Evolutionary conservation across 2,329 filamentous ascomycete species (phyloP).

Genomic region (Bipolaris victoriae): DNA sequence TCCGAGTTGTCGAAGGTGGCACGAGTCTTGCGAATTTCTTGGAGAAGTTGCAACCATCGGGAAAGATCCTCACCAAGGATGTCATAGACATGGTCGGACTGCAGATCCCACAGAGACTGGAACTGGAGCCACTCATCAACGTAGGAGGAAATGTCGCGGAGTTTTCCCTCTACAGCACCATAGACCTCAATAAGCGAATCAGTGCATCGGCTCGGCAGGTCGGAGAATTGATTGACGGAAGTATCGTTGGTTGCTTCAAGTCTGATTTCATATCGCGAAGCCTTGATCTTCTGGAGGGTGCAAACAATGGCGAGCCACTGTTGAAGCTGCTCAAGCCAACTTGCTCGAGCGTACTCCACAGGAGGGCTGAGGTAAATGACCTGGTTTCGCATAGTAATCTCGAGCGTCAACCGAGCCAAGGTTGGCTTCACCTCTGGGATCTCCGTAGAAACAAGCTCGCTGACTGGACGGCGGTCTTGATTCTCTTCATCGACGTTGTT

Average conservation of each 20-base stretch:
- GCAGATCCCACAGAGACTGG: conserved; percentile 96
- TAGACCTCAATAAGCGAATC: conserved; percentile 81
- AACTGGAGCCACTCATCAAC: conserved; percentile 99
- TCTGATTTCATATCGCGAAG: conserved; percentile 91
- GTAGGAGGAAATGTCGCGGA: conserved; percentile 79
- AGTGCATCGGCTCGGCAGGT: conserved; percentile 83
- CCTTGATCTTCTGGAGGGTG: conserved; percentile 91
- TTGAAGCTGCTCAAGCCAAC: conserved; percentile 91
- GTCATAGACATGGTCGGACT: conserved; percentile 94
- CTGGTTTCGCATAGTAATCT: conserved; percentile 97
- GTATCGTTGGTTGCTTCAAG: conserved; percentile 67
- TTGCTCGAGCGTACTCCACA: conserved; percentile 86
- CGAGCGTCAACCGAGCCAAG: conserved; percentile 78
- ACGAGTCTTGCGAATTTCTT: conserved; percentile 93
- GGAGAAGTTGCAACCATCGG: conserved; percentile 92
- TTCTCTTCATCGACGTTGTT: conserved; percentile 54
- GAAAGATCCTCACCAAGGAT: conserved; percentile 88
- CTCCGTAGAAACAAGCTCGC: conserved; percentile 54
- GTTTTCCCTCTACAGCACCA: conserved; percentile 78
- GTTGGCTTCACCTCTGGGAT: conserved; percentile 57
- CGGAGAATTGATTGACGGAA: conserved; percentile 73
- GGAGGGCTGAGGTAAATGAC: conserved; percentile 96
- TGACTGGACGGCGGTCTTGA: conserved; percentile 33
- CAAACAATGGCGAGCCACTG: conserved; percentile 93
- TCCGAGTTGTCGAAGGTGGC: conserved; percentile 98